Conservation (phyloP, 352 stramenopile genomes). For the Pythium sukuiense region DNA sequence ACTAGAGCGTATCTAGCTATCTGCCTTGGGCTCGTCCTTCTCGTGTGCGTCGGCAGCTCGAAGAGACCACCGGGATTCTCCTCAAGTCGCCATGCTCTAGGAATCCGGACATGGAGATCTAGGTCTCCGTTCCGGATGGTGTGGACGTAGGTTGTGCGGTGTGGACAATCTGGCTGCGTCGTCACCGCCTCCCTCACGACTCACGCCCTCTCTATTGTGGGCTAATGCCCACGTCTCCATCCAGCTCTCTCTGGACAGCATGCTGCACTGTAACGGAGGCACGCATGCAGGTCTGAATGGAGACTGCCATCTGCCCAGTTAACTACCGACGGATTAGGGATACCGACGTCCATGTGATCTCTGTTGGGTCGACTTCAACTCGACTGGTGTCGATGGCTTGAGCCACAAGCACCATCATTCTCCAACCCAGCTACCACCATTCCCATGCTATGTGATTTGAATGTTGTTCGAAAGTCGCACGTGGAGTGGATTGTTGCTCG, state of each 20-base stretch:
- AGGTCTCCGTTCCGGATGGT: background rate
- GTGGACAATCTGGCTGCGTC: background rate
- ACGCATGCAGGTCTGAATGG: background rate
- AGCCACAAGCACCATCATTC: slow-evolving; percentile 14
- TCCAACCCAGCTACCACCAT: background rate
- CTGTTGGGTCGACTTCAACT: slow-evolving; percentile 13
- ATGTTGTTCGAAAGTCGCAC: slow-evolving; percentile 13
- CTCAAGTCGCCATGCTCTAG: too few relatives aligned
- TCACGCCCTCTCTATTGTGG: background rate
- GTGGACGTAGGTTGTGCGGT: background rate
- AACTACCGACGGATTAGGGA: slow-evolving; percentile 4
- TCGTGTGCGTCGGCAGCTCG: too few relatives aligned
- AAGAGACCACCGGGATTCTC: too few relatives aligned
- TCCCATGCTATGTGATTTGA: background rate
- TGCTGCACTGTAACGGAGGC: background rate
- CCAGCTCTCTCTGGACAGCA: slow-evolving; percentile 1
- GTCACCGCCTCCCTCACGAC: background rate
- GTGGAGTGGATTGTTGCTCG: slow-evolving; percentile 4
- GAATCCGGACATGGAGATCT: too few relatives aligned
- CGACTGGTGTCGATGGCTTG: background rate
- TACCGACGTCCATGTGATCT: slow-evolving; percentile 2
- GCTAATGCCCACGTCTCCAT: background rate
- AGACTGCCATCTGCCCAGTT: slow-evolving; percentile 1
- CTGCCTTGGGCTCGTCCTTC: too few relatives aligned
- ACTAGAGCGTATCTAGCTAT: too few relatives aligned